phyloP scores from a whole-genome alignment of 2,329 filamentous ascomycete genomes.

The Diaporthe nobilis region DNA sequence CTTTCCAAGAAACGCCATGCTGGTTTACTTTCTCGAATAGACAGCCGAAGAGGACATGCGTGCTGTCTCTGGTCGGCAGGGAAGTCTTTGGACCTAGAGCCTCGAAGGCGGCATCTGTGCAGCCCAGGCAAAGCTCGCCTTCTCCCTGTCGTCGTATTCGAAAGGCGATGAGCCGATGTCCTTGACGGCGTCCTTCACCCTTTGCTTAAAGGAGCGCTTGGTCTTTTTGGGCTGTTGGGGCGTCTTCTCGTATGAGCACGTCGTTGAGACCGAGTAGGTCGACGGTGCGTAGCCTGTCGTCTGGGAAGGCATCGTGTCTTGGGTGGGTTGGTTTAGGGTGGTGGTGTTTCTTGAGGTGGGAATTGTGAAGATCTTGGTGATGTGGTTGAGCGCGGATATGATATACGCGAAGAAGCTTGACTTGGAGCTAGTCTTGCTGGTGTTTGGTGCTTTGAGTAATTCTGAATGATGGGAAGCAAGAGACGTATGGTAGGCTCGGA shows the following conservation, averaged over 20 bases:
- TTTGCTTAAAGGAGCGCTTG: slow-evolving; percentile 38
- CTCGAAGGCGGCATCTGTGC: slow-evolving; percentile 35
- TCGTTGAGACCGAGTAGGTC: slow-evolving; percentile 50
- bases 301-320: slow-evolving; percentile 42
- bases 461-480: slow-evolving; percentile 24
- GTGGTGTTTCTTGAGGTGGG: neutral
- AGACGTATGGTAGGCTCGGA: neutral
- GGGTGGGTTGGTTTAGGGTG: neutral
- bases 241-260: slow-evolving; percentile 51
- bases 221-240: slow-evolving; percentile 27
- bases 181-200: slow-evolving; percentile 40
- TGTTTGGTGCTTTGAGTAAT: neutral
- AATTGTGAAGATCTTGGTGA: neutral
- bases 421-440: neutral
- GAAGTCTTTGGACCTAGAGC: neutral
- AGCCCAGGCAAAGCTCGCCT: slow-evolving; percentile 24
- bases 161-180: slow-evolving; percentile 42
- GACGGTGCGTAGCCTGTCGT: slow-evolving; percentile 51
- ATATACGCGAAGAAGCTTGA: slow-evolving; percentile 14
- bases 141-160: slow-evolving; percentile 35
- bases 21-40: neutral
- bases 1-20: slow-evolving; percentile 13
- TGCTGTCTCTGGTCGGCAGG: neutral
- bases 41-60: neutral
- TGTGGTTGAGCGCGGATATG: neutral